Base-by-base conservation (phyloP, 2,329 filamentous ascomycete species). In the Fusarium redolens region DNA sequence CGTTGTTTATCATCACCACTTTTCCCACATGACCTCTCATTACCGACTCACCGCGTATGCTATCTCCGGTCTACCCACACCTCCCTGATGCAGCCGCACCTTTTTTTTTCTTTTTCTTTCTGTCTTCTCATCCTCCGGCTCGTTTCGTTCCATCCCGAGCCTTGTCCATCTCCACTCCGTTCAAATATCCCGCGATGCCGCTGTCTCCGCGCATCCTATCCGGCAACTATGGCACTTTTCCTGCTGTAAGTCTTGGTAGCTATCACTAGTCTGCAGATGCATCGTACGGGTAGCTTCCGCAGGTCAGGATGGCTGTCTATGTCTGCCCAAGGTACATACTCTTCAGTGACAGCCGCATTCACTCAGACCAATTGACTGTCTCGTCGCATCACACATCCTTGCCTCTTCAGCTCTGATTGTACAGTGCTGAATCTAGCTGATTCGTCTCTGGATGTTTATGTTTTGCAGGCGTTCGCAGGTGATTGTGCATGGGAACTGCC, bases 1-100 rank as follows among this genome's bases (percentile, higher is more conserved):
- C 31, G 45, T 62, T 47, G 64, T 43, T 55, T 55, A 59, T 74
- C 63, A 69, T 73, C 71, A 74, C 71, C 63, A 66, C 68, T 68
- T 74, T 73, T 72, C 57, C 71, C 71, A 74, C 71, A 74, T 74
- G 71, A 74, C 71, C 67, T 71, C 38, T 64, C 37, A 56, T 58
- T 40, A 45, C 58, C 69, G 61, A 56, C 68, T 61, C 57, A 54
- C 25, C 33, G 30, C 41, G 37, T 45, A 22, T 67, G 61, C 64
- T 71, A 73, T 73, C 63, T 61, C 55, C 35, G 50, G 56, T 40
- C 58, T 56, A 17, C 14, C 25, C 38, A 71, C 65, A 62, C 64
- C 41, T 69, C 56, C 48, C 40, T 45, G 41, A 41, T 71, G 58
- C 33, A 59, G 56, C 60, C 62, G 56, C 61, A 61, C 61, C 56